Base-by-base conservation (phyloP, 169 alveolate species). In the Plasmodium vivax region DNA sequence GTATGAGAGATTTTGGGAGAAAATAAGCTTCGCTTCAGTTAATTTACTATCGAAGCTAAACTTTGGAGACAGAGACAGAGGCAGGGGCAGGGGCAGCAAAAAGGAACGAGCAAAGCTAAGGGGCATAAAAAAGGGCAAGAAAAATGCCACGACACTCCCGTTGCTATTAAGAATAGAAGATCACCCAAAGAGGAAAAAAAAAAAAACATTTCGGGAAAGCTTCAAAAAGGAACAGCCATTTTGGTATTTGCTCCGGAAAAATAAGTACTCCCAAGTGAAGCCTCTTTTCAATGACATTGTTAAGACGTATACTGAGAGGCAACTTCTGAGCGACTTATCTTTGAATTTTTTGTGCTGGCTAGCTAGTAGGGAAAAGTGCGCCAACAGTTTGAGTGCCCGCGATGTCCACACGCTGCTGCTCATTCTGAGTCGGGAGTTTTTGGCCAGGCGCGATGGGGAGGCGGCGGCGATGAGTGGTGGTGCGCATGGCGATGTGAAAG, bases 291-390 rank as follows among this genome's bases (percentile, higher is more conserved):
- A 88, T 79, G 94, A 88, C 23, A 88, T 88, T 80, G 58, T 74
- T 80, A 36, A 88, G n/a, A 80, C 84, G 30, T 88, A 88, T 80
- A 79, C 51, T 27, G 90, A 88, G 68, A 32, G 27, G 30, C 51
- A 80, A 79, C 80, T 80, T 74, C 68, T 88, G 72, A 80, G 91
- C 72, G 94, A 88, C 73, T 51, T 47, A 43, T 88, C 94, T n/a
- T 88, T 88, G 56, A 80, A 88, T 43, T 80, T 88, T 68, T 45
- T 88, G 41, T 80, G 72, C 54, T 74, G 32, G 7, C 19, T 79
- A 32, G 32, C 34, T 56, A 88, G 54, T 51, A 81, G 19, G 12
- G 72, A 68, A 27, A 81, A 54, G 3, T 74, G 80, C 30, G 27
- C 58, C 19, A 62, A 38, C 34, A 45, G 19, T 79, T 77, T 80